Evolutionary conservation across 2,329 filamentous ascomycete genomes (phyloP), one percentile per base, ranked within the genome.

Genomic region (Paracorniculantispora psalliotae): DNA sequence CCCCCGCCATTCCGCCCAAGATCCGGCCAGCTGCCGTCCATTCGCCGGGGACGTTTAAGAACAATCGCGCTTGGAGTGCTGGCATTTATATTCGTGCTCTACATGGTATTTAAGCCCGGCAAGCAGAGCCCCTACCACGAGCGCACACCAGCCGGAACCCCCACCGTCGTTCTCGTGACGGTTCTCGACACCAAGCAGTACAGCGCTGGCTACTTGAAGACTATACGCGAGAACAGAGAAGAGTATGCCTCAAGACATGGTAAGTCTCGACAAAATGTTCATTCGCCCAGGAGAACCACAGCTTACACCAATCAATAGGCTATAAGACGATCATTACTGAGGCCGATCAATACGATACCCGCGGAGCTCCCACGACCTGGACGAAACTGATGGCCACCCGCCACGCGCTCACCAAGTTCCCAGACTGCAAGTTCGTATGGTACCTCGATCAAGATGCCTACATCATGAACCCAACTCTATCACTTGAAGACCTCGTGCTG

Each of bases 191-290:
- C 85, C 60, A 77, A 79, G 54, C 78, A 74, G 41, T 84, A 88
- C 66, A 85, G 84, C 68, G 75, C 76, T 35, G 79, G 78, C 44
- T 96, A 93, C 74, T 79, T 88, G 58, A 79, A 88, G 60, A 85
- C 85, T 67, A 84, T 99, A 63, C 88, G 85, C 70, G 84, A 90
- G 66, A 99, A 99, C 73, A 81, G 94, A 66, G 81, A 88, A 68
- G 82, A 89, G 63, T 99, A 97, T 75, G 94, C 93, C 8, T 82
- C 84, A 63, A 87, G 84, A 70, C 92, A 97, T 76, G 93, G 92
- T 96, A 82, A 68, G 44, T 30, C 8, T 41, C 12, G 33, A n/a
- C n/a, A n/a, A 30, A 39, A 7, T 8, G 41, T 19, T 33, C 25
- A 6, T 15, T 28, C 3, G 30, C 4, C 4, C 17, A 21, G 2